Evolutionary conservation across 805 yeast species (phyloP).

Genomic region (Zygoascus flipseniorum): DNA sequence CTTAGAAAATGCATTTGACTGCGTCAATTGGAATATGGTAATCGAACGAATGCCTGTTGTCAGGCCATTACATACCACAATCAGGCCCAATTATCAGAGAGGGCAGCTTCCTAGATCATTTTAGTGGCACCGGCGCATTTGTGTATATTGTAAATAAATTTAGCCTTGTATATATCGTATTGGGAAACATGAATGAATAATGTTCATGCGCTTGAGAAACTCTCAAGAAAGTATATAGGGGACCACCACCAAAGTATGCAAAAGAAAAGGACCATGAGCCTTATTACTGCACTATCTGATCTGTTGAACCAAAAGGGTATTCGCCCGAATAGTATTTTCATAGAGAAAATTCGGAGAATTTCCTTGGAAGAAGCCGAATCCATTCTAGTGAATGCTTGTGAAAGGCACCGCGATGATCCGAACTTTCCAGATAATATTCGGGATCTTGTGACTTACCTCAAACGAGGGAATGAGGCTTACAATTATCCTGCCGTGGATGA

Average conservation of each 20-base stretch:
- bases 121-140: neutral
- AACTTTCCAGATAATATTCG: conserved; percentile 31
- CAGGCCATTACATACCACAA: neutral
- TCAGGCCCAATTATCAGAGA: neutral
- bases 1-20: conserved; percentile 63
- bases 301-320: conserved; percentile 1
- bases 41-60: conserved; percentile 11
- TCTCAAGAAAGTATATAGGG: neutral
- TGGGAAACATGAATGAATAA: neutral
- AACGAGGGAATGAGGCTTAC: too few species aligned
- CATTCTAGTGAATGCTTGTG: conserved; percentile 33
- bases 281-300: neutral
- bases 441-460: neutral
- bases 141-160: neutral
- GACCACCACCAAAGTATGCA: neutral
- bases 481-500: neutral
- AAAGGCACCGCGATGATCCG: conserved; percentile 39
- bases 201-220: neutral
- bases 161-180: neutral
- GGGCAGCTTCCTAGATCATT: neutral
- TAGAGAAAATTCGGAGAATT: conserved; percentile 14
- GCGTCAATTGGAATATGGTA: conserved; percentile 67
- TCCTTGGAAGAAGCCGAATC: conserved; percentile 33
- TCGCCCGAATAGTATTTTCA: neutral
- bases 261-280: neutral